Conservation (phyloP, 1,284 basidiomycete genomes). For the Tilletia setariae region DNA sequence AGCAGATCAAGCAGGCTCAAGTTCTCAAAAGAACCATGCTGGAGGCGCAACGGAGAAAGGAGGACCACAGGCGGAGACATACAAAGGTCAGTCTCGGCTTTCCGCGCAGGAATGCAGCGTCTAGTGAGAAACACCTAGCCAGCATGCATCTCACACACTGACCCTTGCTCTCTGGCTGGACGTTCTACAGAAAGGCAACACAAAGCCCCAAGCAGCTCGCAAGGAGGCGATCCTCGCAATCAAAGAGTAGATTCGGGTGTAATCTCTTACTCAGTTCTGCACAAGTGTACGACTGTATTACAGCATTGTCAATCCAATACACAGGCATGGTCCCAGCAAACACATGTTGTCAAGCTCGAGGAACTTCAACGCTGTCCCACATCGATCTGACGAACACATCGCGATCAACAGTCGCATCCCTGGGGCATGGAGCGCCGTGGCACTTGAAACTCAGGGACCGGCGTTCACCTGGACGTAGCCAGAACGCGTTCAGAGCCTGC, state of each 20-base stretch:
- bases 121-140: too few species aligned
- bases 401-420: not conserved
- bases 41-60: conserved; percentile 82
- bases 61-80: conserved; percentile 73
- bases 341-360: not conserved
- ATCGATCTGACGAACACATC: not conserved
- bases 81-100: conserved; percentile 57
- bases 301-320: too few species aligned
- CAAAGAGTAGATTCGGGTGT: conserved; percentile 24
- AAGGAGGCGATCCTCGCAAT: conserved; percentile 58
- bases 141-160: too few species aligned
- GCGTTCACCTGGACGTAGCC: conserved; percentile 21
- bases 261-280: too few species aligned
- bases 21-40: conserved; percentile 91
- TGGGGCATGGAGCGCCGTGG: not conserved
- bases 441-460: conserved; percentile 7
- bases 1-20: conserved; percentile 79
- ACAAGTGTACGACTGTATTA: too few species aligned
- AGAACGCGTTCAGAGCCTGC: conserved; percentile 25
- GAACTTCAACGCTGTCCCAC: not conserved
- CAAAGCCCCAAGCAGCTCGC: conserved; percentile 84
- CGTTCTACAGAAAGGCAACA: conserved; percentile 9
- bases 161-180: not conserved
- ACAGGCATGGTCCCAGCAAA: too few species aligned
- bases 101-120: too few species aligned